Conservation (phyloP, 73 alveolate species). For the Paramecium caudatum region DNA sequence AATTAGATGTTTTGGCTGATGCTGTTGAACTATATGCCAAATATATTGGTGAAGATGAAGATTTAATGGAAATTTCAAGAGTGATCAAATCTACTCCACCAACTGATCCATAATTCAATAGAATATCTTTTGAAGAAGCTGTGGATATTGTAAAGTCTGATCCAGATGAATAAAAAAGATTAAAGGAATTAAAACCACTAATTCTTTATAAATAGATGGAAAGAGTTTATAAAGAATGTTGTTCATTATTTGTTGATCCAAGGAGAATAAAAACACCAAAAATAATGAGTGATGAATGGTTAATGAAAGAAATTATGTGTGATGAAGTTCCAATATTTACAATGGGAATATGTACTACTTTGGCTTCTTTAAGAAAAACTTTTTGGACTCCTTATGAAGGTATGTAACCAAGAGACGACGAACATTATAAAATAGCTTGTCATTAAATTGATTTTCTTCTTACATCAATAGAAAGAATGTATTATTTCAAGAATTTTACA, state of each 20-base stretch:
- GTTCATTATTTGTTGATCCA: conserved; percentile 35
- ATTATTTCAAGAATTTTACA: conserved; percentile 23
- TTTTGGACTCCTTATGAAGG: conserved; percentile 50
- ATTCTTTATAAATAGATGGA: neutral
- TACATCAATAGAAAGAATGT: conserved; percentile 41
- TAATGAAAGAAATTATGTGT: conserved; percentile 19
- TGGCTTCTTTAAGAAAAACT: neutral
- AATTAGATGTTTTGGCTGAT: conserved; percentile 46
- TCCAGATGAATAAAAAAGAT: neutral
- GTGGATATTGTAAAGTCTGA: conserved; percentile 17
- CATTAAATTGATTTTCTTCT: conserved; percentile 21
- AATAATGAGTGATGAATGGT: neutral
- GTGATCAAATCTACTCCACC: neutral
- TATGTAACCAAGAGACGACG: conserved; percentile 59
- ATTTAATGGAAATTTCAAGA: conserved; percentile 19
- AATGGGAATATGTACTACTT: conserved; percentile 34
- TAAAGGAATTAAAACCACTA: neutral
- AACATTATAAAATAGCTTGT: conserved; percentile 35
- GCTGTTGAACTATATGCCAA: conserved; percentile 24
- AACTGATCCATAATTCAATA: conserved; percentile 43
- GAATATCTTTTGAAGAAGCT: conserved; percentile 35
- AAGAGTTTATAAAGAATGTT: conserved; percentile 44
- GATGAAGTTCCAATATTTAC: neutral
- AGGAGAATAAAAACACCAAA: neutral
- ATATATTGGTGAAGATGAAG: neutral